Percentiles rank a stretch among this genome's conserved stretches.
These are phyloP conservation scores for Tephrocybe sp. DNA, from an alignment of 768 basidiomycete genomes.

Conservation along the genomic window DNA sequence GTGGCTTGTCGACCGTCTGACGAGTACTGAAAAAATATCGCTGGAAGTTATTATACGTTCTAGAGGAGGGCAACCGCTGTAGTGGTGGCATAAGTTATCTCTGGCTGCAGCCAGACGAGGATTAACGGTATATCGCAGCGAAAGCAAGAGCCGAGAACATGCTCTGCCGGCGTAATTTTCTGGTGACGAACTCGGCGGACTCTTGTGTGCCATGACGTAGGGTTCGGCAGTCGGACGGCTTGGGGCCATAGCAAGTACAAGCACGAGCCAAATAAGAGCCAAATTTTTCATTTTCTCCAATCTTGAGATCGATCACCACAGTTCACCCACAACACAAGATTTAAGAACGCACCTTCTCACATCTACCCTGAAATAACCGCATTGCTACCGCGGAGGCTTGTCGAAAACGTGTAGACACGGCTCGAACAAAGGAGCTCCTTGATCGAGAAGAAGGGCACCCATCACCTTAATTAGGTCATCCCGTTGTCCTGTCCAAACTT, in stretches of 20 bases:
- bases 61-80: neutral
- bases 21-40: constrained; percentile 5
- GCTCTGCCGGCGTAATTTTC: constrained; percentile 2
- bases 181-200: too few relatives aligned
- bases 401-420: too few relatives aligned
- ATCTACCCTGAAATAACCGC: too few relatives aligned
- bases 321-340: too few relatives aligned
- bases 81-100: constrained; percentile 2
- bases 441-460: constrained; percentile 13
- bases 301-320: too few relatives aligned
- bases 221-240: constrained; percentile 7
- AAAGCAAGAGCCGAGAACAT: constrained; percentile 7
- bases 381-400: too few relatives aligned
- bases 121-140: neutral
- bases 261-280: too few relatives aligned
- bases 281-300: too few relatives aligned
- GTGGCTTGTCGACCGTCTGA: neutral
- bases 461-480: constrained; percentile 1
- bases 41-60: neutral
- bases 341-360: neutral
- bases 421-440: constrained; percentile 12
- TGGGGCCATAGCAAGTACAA: constrained; percentile 8
- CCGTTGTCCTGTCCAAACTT: constrained; percentile 1
- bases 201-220: constrained; percentile 14
- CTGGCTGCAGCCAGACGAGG: neutral